Base-by-base conservation (phyloP, 2,329 filamentous ascomycete species). In the Mycosphaerella arachidis region DNA sequence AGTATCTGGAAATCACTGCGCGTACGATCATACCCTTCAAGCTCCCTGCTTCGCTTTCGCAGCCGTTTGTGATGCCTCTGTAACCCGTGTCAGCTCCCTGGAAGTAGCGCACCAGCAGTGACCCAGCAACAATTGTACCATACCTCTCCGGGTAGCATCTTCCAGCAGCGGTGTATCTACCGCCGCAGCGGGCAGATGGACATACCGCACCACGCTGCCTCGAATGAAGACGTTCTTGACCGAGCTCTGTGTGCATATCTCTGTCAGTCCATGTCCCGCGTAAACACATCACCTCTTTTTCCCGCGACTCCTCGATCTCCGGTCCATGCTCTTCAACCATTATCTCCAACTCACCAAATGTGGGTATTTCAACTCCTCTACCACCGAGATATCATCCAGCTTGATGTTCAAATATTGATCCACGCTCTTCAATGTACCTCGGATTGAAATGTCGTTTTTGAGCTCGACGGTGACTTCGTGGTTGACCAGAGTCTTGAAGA, bases 331-430 rank as follows among this genome's bases (percentile, higher is more conserved):
- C 46, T 30, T 29, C 7, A 27, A 46, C 29, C 27, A 12, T 13
- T 13, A 33, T 10, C 31, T 8, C 43, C 31, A n/a, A 76, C 79
- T 68, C 71, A 93, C 90, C 76, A 99, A 78, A 77, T 99, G 94
- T 54, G 94, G 94, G 75, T 97, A 97, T 77, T 92, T 92, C 72
- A 94, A 80, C 78, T 97, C 91, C 67, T 99, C 92, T 29, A 96
- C 84, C 33, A 97, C 93, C 64, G 87, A 84, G 63, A 97, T 95
- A 72, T 97, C 91, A 73, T 99, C 94, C 54, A 99, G 86, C 82
- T 97, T 97, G 79, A 99, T 97, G 79, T 99, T 99, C 73, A 99
- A 86, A 78, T 96, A 99, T 80, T 97, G 94, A 75, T 99, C 94
- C 67, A 99, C 93, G 73, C 90, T 95, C 82, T 97, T 99, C 67